Evolutionary conservation across 2,329 filamentous ascomycete genomes (phyloP).

Genomic region (Metarhizium rileyi): DNA sequence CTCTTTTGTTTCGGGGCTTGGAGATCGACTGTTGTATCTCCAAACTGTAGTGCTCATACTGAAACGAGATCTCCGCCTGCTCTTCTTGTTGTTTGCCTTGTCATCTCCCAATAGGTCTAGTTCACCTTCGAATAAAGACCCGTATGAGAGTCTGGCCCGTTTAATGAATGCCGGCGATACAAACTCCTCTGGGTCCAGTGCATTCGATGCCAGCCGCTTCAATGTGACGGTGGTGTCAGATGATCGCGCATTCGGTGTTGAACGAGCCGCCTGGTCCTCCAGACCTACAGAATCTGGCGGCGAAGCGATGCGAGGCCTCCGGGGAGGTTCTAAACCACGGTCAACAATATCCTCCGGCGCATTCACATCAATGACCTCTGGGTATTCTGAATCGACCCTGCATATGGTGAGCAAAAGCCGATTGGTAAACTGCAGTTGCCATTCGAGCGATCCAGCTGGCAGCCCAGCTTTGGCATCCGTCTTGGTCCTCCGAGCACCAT

Average conservation of each 20-base stretch:
- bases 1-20: conserved; percentile 52
- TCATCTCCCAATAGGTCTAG: conserved; percentile 63
- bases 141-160: conserved; percentile 58
- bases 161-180: conserved; percentile 74
- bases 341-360: conserved; percentile 12
- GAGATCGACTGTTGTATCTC: conserved; percentile 63
- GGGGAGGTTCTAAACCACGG: conserved; percentile 1
- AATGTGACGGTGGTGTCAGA: conserved; percentile 12
- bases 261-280: background rate
- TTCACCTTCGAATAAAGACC: conserved; percentile 52
- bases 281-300: background rate
- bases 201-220: conserved; percentile 25
- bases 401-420: conserved; percentile 35
- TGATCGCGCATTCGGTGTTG: conserved; percentile 5
- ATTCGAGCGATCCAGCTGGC: conserved; percentile 43
- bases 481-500: conserved; percentile 56
- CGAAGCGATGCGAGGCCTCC: background rate
- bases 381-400: conserved; percentile 34
- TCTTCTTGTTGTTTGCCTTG: conserved; percentile 19
- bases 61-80: conserved; percentile 60
- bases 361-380: conserved; percentile 44
- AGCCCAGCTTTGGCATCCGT: conserved; percentile 37
- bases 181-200: conserved; percentile 44
- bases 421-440: conserved; percentile 47
- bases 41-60: conserved; percentile 58